Base-by-base conservation (phyloP, 495 filamentous ascomycete species). In the Penicillium bialowiezense region DNA sequence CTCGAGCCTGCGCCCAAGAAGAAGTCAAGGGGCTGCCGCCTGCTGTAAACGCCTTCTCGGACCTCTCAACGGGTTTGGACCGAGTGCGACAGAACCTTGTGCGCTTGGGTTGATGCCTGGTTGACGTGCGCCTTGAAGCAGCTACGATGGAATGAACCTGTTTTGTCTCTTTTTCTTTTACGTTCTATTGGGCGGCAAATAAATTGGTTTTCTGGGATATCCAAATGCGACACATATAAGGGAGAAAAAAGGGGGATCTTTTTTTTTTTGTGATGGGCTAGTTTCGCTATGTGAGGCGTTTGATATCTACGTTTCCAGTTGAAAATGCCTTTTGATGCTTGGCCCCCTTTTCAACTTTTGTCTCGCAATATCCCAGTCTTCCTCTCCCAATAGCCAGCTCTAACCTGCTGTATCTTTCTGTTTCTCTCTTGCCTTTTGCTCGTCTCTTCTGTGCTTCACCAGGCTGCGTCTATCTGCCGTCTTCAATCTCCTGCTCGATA, bases 1-100 rank as follows among this genome's bases (percentile, higher is more conserved):
- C 79, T 95, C 34, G 89, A 95, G 67, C 89, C 89, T n/a, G 87
- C 89, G 7, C 74, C 79, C 28, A 80, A 81, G 45, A 89, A 88
- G 76, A 86, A 85, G 74, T 58, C 59, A 49, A 70, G 65, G 45
- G 55, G 61, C 37, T 76, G 73, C 50, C 64, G 69, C 45, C 51
- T 76, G 58, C 58, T 76, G 64, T 76, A 60, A 67, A 51, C 49
- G 36, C 5, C 42, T 19, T 42, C 26, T 47, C 18, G 37, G 23
- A 48, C 14, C 23, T 34, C 39, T 54, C 40, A 48, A 54, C 57
- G 60, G 64, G 61, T 63, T n/a, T 49, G 43, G 60, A 62, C 51
- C 48, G 8, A 29, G 19, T 48, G 34, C 56, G 47, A 34, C 21
- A 7, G 41, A 28, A 23, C 23, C 15, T n/a, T 14, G 31, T 31